phyloP scores from a whole-genome alignment of 352 stramenopile genomes.

The Thraustochytrium striatum region DNA sequence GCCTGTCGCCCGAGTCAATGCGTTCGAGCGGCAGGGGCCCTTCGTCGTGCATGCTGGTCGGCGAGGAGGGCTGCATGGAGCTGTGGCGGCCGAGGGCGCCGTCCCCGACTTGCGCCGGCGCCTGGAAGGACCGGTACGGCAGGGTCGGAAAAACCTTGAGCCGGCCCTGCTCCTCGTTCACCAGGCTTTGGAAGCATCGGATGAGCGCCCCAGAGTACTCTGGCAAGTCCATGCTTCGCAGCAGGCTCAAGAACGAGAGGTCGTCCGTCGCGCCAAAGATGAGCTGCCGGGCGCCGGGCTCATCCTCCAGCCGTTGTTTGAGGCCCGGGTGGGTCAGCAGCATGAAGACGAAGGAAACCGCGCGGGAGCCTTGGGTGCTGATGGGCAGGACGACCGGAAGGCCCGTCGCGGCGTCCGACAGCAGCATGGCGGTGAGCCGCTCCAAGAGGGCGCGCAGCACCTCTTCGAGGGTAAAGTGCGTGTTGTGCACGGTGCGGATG shows the following conservation, averaged over 20 bases:
- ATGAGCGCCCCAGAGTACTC: constrained; percentile 2
- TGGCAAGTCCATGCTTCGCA: not conserved
- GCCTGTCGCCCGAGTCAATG: too few relatives aligned
- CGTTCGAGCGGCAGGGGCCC: too few relatives aligned
- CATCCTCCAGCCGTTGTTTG: not conserved
- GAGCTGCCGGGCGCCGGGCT: not conserved
- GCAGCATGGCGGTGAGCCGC: not conserved
- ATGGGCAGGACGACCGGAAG: not conserved
- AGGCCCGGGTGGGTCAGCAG: constrained; percentile 10
- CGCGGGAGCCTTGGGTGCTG: not conserved
- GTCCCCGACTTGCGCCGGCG: not conserved
- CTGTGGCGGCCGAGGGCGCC: constrained; percentile 3
- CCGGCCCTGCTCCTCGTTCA: not conserved
- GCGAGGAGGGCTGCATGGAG: not conserved
- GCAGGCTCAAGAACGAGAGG: not conserved
- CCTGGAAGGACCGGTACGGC: constrained; percentile 37
- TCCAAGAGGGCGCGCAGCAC: not conserved
- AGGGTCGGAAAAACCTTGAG: not conserved
- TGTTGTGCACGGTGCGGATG: not conserved
- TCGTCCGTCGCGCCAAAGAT: not conserved
- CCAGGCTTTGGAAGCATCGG: not conserved
- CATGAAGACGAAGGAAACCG: constrained; percentile 25
- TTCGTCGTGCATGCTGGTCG: too few relatives aligned
- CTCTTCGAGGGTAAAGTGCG: not conserved
- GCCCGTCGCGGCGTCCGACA: not conserved